These are phyloP conservation scores for Zygoascus flipseniorum DNA, from an alignment of 805 yeast species.

Conservation along the genomic window DNA sequence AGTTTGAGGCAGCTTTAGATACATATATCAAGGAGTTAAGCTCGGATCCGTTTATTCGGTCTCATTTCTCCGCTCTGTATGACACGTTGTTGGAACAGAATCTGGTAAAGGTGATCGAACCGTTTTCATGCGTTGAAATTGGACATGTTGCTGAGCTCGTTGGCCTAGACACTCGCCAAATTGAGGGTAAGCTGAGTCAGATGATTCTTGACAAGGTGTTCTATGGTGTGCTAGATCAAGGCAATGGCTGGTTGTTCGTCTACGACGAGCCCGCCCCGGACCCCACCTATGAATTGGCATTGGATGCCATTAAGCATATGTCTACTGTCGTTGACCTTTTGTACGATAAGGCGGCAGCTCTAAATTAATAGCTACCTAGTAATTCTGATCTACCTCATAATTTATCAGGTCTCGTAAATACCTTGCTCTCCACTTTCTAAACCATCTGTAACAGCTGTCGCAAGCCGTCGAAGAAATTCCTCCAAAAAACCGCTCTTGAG, in stretches of 20 bases:
- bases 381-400: neutral
- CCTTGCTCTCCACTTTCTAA: constrained; percentile 35
- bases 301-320: constrained; percentile 80
- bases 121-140: constrained; percentile 92
- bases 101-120: constrained; percentile 88
- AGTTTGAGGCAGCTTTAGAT: constrained; percentile 76
- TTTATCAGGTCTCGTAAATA: constrained; percentile 21
- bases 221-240: constrained; percentile 94
- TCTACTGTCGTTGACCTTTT: constrained; percentile 81
- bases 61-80: constrained; percentile 87
- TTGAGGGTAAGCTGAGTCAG: constrained; percentile 90
- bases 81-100: constrained; percentile 91
- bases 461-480: constrained; percentile 45
- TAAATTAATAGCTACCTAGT: constrained; percentile 40
- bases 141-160: constrained; percentile 79
- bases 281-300: constrained; percentile 77
- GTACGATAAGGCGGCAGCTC: constrained; percentile 85
- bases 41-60: constrained; percentile 78
- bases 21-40: constrained; percentile 64
- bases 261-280: constrained; percentile 86
- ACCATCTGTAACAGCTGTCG: constrained; percentile 50
- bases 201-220: constrained; percentile 96
- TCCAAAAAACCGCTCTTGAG: constrained; percentile 45
- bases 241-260: constrained; percentile 92
- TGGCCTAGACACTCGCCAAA: constrained; percentile 78